Base-by-base conservation (phyloP, 2,329 filamentous ascomycete genomes). In the Hypoxylon sp. region DNA sequence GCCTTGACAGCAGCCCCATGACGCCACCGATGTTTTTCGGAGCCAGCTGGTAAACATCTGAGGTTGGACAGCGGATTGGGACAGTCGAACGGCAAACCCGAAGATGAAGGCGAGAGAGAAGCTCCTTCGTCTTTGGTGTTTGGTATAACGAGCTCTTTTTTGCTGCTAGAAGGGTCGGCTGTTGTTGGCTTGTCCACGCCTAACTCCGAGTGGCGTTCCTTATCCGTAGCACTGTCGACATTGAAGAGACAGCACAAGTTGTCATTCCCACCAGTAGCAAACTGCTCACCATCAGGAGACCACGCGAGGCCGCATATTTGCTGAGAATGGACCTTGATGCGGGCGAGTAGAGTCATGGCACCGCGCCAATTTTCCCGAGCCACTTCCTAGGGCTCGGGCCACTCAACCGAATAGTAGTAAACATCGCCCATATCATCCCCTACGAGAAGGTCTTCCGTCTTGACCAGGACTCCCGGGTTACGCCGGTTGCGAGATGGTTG, bases 281-380 rank as follows among this genome's bases (percentile, higher is more conserved):
- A 94, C 37, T 90, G 85, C 2, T 85, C 85, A 2, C 93, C 93
- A 74, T 93, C 89, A 2, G 84, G 83, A 2, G 93, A 94, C 93
- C 94, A 98, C 2, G 92, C 88, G n/a, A 99, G 83, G 1, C 95
- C 95, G 75, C 96, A 99, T 60, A 99, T 91, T 76, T 98, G 94
- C 79, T 98, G 94, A 55, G 86, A 88, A 77, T 98, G 95, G 6
- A 93, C 88, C 32, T 86, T 86, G 73, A 98, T 91, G 71, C 90
- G 90, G 21, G 92, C 91, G 56, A 97, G 82, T 24, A 98, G 83
- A 1, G 88, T 93, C 83, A 97, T 90, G 35, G 89, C 86, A 13
- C 94, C 94, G 31, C 89, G 86, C 93, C 93, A 97, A 55, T 86
- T 87, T 76, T 91, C 88, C 5, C 82, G 82, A 58, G 82, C 79